phyloP scores from a whole-genome alignment of 805 yeast genomes.

The Wickerhamomyces silvicola region DNA sequence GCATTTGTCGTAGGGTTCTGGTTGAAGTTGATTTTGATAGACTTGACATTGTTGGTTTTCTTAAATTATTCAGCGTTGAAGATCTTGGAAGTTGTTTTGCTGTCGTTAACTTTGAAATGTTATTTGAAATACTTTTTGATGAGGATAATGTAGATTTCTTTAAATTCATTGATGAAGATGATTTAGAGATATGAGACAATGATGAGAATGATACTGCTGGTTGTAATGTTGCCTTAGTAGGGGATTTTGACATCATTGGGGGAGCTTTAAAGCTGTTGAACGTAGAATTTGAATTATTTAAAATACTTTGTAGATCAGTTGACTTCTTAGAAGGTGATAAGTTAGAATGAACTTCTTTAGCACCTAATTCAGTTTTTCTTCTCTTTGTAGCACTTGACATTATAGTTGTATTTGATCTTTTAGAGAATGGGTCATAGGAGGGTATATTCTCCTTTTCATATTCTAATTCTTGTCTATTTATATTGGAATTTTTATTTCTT shows the following conservation, averaged over 20 bases:
- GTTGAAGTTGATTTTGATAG: constrained; percentile 14
- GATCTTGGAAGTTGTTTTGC: constrained; percentile 15
- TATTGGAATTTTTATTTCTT: constrained; percentile 4
- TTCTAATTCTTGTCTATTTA: constrained; percentile 12
- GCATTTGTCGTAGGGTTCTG: constrained; percentile 6
- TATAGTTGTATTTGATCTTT: constrained; percentile 12
- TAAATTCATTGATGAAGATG: constrained; percentile 1
- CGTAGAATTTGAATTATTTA: not conserved
- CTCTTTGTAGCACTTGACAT: constrained; percentile 17
- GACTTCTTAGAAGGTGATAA: constrained; percentile 1
- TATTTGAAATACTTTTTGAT: constrained; percentile 8
- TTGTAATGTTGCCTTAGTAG: constrained; percentile 5
- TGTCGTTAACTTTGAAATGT: constrained; percentile 9
- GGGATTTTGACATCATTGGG: constrained; percentile 7
- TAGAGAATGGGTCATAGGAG: constrained; percentile 18
- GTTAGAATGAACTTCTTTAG: constrained; percentile 8
- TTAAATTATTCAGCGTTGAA: constrained; percentile 12
- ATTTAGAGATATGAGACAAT: not conserved
- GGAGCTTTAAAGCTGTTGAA: not conserved
- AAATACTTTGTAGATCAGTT: constrained; percentile 1
- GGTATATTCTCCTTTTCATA: constrained; percentile 19
- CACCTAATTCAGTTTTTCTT: constrained; percentile 17
- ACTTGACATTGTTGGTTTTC: constrained; percentile 19
- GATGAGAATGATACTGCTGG: constrained; percentile 2
- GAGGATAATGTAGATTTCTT: constrained; percentile 5